These are phyloP conservation scores for Marvania coccoides DNA, from an alignment of 139 green algal genomes.

Conservation along the genomic window DNA sequence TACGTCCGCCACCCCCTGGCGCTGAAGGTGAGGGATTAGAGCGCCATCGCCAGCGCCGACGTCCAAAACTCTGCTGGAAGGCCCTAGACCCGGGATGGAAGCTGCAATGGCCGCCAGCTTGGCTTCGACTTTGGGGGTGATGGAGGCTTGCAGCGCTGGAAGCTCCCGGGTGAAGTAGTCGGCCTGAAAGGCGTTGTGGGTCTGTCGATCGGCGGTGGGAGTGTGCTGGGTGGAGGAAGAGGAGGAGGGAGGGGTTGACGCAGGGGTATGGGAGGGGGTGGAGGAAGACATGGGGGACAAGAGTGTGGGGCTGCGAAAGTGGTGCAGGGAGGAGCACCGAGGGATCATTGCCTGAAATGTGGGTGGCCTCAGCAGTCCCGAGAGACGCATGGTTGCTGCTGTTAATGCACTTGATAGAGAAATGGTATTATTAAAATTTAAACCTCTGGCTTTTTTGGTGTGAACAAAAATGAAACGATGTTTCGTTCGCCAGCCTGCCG, in stretches of 20 bases:
- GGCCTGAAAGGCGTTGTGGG: background rate
- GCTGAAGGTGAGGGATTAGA: conserved; percentile 49
- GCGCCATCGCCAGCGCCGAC: conserved; percentile 58
- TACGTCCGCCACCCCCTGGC: conserved; percentile 48
- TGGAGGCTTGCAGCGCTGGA: background rate
- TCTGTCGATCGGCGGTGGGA: background rate
- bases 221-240: background rate
- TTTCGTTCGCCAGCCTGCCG: no score
- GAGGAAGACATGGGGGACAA: no score
- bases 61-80: conserved; percentile 43
- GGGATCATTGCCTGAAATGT: no score
- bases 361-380: no score
- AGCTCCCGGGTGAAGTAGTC: conserved; percentile 8
- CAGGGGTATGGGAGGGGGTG: no score
- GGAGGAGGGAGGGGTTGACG: background rate
- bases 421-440: no score
- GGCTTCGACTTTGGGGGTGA: conserved; percentile 13
- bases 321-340: no score
- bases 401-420: no score
- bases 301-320: no score
- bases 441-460: no score
- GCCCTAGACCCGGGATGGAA: conserved; percentile 24
- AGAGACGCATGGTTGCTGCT: no score
- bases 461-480: no score
- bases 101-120: conserved; percentile 26